phyloP scores from a whole-genome alignment of 2,329 filamentous ascomycete species.

The Dendryphion nanum region DNA sequence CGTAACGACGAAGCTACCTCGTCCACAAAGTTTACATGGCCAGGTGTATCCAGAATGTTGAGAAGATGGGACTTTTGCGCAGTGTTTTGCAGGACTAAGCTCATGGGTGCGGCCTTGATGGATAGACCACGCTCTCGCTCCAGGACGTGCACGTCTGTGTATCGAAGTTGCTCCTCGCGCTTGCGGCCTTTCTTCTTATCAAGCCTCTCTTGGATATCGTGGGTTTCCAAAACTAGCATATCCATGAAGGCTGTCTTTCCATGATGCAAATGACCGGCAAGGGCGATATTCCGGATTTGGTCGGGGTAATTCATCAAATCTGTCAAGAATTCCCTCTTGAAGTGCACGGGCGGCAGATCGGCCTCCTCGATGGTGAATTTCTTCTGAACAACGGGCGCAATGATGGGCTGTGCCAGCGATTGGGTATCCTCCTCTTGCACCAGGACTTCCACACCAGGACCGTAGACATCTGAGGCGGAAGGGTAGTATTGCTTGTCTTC shows the following conservation, averaged over 20 bases:
- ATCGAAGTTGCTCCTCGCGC: constrained; percentile 85
- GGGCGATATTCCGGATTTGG: constrained; percentile 87
- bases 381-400: constrained; percentile 89
- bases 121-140: constrained; percentile 89
- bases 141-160: constrained; percentile 87
- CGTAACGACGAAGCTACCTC: constrained; percentile 88
- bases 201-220: constrained; percentile 76
- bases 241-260: constrained; percentile 99
- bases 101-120: constrained; percentile 93
- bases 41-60: constrained; percentile 94
- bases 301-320: constrained; percentile 96
- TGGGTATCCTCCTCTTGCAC: constrained; percentile 98
- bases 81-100: constrained; percentile 79
- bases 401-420: constrained; percentile 85
- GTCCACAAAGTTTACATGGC: constrained; percentile 97
- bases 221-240: constrained; percentile 94
- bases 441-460: constrained; percentile 87
- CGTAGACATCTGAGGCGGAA: constrained; percentile 94
- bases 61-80: constrained; percentile 93
- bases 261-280: constrained; percentile 92
- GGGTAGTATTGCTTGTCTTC: constrained; percentile 99
- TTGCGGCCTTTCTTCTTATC: constrained; percentile 79
- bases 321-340: constrained; percentile 87
- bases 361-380: constrained; percentile 94
- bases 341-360: constrained; percentile 84